Evolutionary conservation across 345 rosid genomes (phyloP).

Genomic region (Camelina laxa): DNA sequence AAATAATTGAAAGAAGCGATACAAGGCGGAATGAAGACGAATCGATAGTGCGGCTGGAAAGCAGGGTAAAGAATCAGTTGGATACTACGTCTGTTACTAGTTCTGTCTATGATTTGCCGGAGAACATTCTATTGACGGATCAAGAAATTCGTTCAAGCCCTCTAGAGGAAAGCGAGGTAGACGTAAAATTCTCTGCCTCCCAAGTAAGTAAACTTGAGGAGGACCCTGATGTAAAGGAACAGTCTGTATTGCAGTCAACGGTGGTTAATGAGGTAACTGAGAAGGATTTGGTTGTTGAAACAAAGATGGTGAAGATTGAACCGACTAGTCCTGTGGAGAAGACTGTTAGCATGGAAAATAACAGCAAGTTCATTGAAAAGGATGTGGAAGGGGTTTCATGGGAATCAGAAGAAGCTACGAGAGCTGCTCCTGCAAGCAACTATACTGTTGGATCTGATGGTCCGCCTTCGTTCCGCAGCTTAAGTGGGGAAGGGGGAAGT

Average conservation of each 20-base stretch:
- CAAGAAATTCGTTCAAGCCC: constrained; percentile 53
- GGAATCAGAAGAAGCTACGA: constrained; percentile 71
- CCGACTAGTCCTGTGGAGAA: constrained; percentile 53
- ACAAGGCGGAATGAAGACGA: constrained; percentile 47
- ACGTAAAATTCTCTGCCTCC: constrained; percentile 42
- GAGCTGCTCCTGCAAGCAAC: constrained; percentile 57
- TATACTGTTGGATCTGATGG: constrained; percentile 61
- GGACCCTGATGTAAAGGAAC: constrained; percentile 34
- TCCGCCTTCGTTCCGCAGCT: constrained; percentile 83
- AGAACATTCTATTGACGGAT: constrained; percentile 59
- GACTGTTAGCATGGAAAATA: constrained; percentile 55
- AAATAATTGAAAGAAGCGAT: constrained; percentile 47
- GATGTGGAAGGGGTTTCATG: constrained; percentile 68
- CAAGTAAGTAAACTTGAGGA: constrained; percentile 32
- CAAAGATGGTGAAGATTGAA: constrained; percentile 51
- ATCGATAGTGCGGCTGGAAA: constrained; percentile 40
- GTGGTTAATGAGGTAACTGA: constrained; percentile 48
- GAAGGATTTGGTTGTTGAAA: constrained; percentile 44
- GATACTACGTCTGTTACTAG: constrained; percentile 47
- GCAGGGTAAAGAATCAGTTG: constrained; percentile 48
- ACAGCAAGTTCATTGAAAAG: constrained; percentile 49
- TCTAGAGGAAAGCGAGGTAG: constrained; percentile 50
- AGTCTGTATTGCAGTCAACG: constrained; percentile 37
- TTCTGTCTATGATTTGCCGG: constrained; percentile 60
- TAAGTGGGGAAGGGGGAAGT: constrained; percentile 82